Conservation (phyloP, 2,329 filamentous ascomycete genomes). For the Talaromyces verruculosus region DNA sequence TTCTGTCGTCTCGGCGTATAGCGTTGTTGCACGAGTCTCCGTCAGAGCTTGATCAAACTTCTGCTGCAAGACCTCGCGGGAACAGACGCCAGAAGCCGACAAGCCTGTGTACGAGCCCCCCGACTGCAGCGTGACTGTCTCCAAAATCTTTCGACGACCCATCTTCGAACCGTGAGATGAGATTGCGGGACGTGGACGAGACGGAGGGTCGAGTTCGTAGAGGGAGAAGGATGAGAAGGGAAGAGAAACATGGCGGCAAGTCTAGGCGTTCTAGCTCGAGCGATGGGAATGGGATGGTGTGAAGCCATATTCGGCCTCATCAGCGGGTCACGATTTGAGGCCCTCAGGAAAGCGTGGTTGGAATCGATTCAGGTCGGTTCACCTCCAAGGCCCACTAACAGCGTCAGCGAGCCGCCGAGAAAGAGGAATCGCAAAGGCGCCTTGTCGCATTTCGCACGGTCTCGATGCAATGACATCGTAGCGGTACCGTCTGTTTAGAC, state of each 20-base stretch:
- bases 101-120: neutral
- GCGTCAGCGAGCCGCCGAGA: constrained; percentile 9
- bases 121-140: neutral
- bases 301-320: constrained; percentile 3
- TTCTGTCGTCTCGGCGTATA: constrained; percentile 20
- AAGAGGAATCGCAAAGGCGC: neutral
- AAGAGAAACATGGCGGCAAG: constrained; percentile 1
- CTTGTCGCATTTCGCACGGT: neutral
- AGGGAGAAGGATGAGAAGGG: neutral
- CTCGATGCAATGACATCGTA: neutral
- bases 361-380: neutral
- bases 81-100: constrained; percentile 15
- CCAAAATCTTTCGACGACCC: constrained; percentile 4
- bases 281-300: neutral
- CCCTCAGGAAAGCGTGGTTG: neutral
- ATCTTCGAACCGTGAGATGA: too few relatives aligned
- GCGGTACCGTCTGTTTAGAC: neutral
- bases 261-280: neutral
- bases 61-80: constrained; percentile 17
- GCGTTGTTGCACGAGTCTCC: constrained; percentile 15
- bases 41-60: constrained; percentile 21
- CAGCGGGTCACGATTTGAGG: neutral
- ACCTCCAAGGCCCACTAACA: neutral
- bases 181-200: too few relatives aligned
- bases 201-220: neutral